A percentile compares a stretch with the other conserved stretches of the same genome.
Evolutionary conservation across 2,329 filamentous ascomycete genomes (phyloP).

Genomic region (Xylariaceae sp.): DNA sequence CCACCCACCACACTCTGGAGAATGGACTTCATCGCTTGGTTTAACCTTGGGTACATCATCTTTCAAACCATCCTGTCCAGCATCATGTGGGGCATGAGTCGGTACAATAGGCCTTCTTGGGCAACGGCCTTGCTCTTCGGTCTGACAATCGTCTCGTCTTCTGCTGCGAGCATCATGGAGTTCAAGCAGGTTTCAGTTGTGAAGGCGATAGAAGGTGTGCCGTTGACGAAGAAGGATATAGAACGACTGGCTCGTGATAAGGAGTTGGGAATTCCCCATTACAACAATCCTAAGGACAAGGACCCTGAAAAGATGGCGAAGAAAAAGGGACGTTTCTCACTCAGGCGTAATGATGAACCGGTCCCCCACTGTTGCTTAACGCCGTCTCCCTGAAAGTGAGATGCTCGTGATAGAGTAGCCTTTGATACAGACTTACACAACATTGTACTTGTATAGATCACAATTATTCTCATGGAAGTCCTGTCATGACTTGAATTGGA

Average conservation of each 20-base stretch:
- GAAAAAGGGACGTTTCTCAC: constrained; percentile 15
- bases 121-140: constrained; percentile 74
- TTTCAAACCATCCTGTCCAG: constrained; percentile 67
- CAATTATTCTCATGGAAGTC: background rate
- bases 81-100: constrained; percentile 79
- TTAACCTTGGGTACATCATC: constrained; percentile 73
- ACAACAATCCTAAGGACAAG: constrained; percentile 52
- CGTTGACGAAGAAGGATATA: constrained; percentile 52
- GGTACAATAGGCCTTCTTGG: constrained; percentile 71
- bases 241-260: constrained; percentile 47
- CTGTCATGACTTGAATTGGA: too few species aligned
- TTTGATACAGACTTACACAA: background rate
- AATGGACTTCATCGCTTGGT: constrained; percentile 73
- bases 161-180: constrained; percentile 62
- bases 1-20: constrained; percentile 66
- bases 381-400: constrained; percentile 7
- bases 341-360: constrained; percentile 22
- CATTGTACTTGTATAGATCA: background rate
- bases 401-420: constrained; percentile 3
- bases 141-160: constrained; percentile 65
- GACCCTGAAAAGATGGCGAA: constrained; percentile 36
- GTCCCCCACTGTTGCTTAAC: constrained; percentile 14
- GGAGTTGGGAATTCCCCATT: constrained; percentile 53
- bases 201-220: constrained; percentile 66
- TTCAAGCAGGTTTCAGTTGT: constrained; percentile 67